These are phyloP conservation scores for Boletus subparvulus DNA, from an alignment of 768 basidiomycete species.

Conservation along the genomic window DNA sequence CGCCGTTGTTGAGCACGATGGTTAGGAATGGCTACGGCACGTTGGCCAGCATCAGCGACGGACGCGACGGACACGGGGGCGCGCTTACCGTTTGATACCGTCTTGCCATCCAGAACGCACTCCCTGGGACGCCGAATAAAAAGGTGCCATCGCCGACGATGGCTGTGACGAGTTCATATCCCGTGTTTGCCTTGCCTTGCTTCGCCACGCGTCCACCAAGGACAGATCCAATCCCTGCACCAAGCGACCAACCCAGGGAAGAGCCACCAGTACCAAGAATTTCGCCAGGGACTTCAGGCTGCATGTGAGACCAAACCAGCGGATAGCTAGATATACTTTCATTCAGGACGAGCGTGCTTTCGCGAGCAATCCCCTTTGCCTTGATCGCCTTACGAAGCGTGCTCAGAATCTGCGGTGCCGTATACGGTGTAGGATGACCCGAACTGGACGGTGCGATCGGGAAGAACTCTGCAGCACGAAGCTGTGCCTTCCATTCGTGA, in stretches of 20 bases:
- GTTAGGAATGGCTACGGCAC: slow-evolving; percentile 62
- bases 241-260: slow-evolving; percentile 67
- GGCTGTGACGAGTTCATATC: slow-evolving; percentile 53
- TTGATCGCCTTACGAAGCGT: slow-evolving; percentile 44
- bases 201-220: slow-evolving; percentile 40
- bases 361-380: slow-evolving; percentile 35
- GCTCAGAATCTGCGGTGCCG: slow-evolving; percentile 50
- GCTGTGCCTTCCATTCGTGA: slow-evolving; percentile 24
- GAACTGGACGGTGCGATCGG: slow-evolving; percentile 17
- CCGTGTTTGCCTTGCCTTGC: slow-evolving; percentile 21
- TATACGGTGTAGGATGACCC: slow-evolving; percentile 20
- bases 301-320: slow-evolving; percentile 57
- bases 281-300: slow-evolving; percentile 48
- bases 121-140: slow-evolving; percentile 63
- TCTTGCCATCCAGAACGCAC: slow-evolving; percentile 72
- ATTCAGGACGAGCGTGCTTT: slow-evolving; percentile 52
- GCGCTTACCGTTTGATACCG: slow-evolving; percentile 59
- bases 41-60: neutral
- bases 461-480: slow-evolving; percentile 36
- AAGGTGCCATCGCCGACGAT: slow-evolving; percentile 73
- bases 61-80: too few relatives aligned
- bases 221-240: slow-evolving; percentile 59
- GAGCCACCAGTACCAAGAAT: slow-evolving; percentile 61
- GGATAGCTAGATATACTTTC: slow-evolving; percentile 62
- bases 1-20: slow-evolving; percentile 69